These are phyloP conservation scores for Botrytis galanthina DNA, from an alignment of 2,329 filamentous ascomycete genomes.

Conservation along the genomic window DNA sequence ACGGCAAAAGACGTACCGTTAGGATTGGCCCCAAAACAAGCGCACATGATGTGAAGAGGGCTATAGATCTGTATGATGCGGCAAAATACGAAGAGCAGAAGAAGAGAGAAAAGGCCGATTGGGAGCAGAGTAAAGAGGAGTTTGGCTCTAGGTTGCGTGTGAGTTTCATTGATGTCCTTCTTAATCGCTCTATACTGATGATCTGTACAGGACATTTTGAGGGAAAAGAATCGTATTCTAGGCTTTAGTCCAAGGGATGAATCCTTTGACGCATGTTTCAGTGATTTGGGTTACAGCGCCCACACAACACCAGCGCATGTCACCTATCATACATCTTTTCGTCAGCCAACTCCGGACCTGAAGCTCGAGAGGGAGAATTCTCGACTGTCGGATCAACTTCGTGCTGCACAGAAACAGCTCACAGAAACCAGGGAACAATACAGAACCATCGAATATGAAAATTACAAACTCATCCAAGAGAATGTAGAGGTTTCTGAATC, in stretches of 20 bases:
- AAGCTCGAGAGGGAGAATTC: neutral
- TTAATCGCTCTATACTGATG: neutral
- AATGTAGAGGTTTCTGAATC: neutral
- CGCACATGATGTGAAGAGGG: neutral
- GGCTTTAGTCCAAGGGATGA: neutral
- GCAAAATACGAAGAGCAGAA: neutral
- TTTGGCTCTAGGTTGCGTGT: neutral
- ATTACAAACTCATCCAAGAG: neutral
- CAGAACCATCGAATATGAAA: neutral
- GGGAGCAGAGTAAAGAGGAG: neutral
- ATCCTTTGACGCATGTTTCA: conserved; percentile 1
- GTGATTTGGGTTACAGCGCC: neutral
- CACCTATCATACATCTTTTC: neutral
- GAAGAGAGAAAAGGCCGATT: neutral
- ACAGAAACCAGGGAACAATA: neutral
- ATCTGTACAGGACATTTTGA: neutral
- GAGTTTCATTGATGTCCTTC: neutral
- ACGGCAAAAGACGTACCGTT: neutral
- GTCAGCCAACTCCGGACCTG: neutral
- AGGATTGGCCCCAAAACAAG: neutral
- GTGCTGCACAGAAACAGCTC: neutral
- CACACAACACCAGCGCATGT: neutral
- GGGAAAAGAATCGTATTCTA: neutral
- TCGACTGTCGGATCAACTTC: neutral
- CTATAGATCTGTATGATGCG: neutral